Evolutionary conservation across 2,329 filamentous ascomycete genomes (phyloP).

Genomic region (Colletotrichum echinochloae): DNA sequence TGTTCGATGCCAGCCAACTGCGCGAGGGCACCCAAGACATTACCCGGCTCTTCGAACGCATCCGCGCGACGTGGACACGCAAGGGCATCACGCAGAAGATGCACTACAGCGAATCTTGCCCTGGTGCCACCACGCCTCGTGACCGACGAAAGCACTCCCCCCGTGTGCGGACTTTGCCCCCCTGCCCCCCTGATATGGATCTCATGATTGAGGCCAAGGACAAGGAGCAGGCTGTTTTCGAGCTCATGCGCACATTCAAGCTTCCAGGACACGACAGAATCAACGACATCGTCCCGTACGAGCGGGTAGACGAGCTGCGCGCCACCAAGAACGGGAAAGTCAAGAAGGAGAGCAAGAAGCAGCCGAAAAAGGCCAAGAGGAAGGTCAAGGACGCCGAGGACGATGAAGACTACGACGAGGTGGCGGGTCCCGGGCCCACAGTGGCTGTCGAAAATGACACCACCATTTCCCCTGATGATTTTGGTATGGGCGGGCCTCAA

Average conservation of each 20-base stretch:
- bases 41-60: constrained; percentile 77
- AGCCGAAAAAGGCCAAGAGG: constrained; percentile 51
- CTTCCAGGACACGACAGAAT: constrained; percentile 83
- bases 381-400: constrained; percentile 47
- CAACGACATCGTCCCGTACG: constrained; percentile 82
- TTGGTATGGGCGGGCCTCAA: constrained; percentile 88
- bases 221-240: constrained; percentile 96
- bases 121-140: constrained; percentile 79
- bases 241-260: constrained; percentile 89
- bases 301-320: constrained; percentile 80
- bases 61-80: constrained; percentile 83
- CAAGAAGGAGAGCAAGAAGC: constrained; percentile 56
- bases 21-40: constrained; percentile 90
- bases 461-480: constrained; percentile 72
- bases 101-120: constrained; percentile 90
- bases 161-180: constrained; percentile 82
- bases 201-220: constrained; percentile 99
- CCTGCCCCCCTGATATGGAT: constrained; percentile 86
- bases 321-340: constrained; percentile 56
- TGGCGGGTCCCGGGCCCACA: constrained; percentile 56
- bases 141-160: constrained; percentile 89
- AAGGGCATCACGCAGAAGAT: constrained; percentile 94
- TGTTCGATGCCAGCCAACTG: constrained; percentile 79
- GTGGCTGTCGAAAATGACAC: constrained; percentile 54
- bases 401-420: constrained; percentile 50